Evolutionary conservation across 768 basidiomycete species (phyloP), one percentile per base, ranked within the genome.

Genomic region (Lyophyllum semitale): DNA sequence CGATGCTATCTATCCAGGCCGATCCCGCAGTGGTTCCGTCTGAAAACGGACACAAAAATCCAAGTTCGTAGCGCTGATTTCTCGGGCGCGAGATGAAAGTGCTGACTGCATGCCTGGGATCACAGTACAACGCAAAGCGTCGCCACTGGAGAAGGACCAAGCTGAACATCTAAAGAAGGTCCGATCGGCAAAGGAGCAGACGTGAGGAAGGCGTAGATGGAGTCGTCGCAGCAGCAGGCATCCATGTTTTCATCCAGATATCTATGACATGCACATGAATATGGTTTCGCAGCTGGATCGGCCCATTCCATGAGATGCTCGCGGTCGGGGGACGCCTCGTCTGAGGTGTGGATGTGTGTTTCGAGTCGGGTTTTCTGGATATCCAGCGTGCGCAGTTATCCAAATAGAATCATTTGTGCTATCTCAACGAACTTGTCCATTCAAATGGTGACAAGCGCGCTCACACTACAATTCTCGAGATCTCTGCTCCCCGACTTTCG

Each of bases 121-220:
- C 30, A 47, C 62, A 93, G 89, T 93, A 94, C 72, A 94, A 94
- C 76, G 88, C 91, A 62, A 98, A 98, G 83, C 85, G 96, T 65
- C 91, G 96, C 73, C 96, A 99, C 83, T 99, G 96, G 96, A 85
- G 96, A 72, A 89, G 96, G 76, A 98, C 96, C 61, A 98, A 98
- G 84, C 86, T 98, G 79, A 95, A 95, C 84, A 88, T 97, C 75
- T 96, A 87, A 80, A 64, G 57, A 23, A 30, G 33, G 41, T 17
- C 29, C 26, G 23, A 32, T 48, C 46, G 41, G 47, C 20, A 44
- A 55, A 43, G 25, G 48, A 49, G 38, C 20, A 15, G 43, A 45
- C 35, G 37, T 15, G 29, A 38, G 17, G 6, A 26, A 37, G 38
- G 33, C 29, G 48, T 51, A 55, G 50, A 51, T 42, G 35, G 22